Conservation (phyloP, 148 eudicot species). For the Pouteria glomerata region DNA sequence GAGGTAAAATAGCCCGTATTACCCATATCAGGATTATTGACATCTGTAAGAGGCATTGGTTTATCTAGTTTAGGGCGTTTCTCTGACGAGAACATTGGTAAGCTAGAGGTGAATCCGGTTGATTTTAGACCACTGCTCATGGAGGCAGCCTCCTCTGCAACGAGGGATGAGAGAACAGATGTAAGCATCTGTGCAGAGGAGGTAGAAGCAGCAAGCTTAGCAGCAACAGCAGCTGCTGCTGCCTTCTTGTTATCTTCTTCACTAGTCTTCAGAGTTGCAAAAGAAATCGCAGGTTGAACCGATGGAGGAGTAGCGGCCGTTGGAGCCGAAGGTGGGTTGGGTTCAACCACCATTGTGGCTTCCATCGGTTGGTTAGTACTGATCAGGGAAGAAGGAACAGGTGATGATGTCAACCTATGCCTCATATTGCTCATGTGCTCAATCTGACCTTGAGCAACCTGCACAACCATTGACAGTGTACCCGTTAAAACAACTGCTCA, state of each 20-base stretch:
- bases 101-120: conserved; percentile 26
- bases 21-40: conserved; percentile 34
- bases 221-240: conserved; percentile 90
- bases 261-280: conserved; percentile 27
- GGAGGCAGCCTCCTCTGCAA: conserved; percentile 84
- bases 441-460: conserved; percentile 63
- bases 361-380: conserved; percentile 24
- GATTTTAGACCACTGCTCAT: conserved; percentile 34
- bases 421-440: conserved; percentile 41
- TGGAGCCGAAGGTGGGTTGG: conserved; percentile 22
- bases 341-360: conserved; percentile 19
- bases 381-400: conserved; percentile 19
- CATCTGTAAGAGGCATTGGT: conserved; percentile 27
- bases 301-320: conserved; percentile 21
- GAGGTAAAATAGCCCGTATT: conserved; percentile 35
- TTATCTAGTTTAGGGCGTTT: conserved; percentile 59
- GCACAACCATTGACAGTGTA: conserved; percentile 20
- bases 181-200: conserved; percentile 93
- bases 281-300: conserved; percentile 36
- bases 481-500: background rate
- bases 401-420: conserved; percentile 35
- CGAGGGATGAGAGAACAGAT: conserved; percentile 83
- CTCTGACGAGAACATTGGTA: conserved; percentile 43
- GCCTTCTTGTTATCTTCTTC: conserved; percentile 84
- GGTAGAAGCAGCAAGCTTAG: conserved; percentile 85